phyloP scores from a whole-genome alignment of 1,284 basidiomycete species.

The Rhodotorula glutinis region DNA sequence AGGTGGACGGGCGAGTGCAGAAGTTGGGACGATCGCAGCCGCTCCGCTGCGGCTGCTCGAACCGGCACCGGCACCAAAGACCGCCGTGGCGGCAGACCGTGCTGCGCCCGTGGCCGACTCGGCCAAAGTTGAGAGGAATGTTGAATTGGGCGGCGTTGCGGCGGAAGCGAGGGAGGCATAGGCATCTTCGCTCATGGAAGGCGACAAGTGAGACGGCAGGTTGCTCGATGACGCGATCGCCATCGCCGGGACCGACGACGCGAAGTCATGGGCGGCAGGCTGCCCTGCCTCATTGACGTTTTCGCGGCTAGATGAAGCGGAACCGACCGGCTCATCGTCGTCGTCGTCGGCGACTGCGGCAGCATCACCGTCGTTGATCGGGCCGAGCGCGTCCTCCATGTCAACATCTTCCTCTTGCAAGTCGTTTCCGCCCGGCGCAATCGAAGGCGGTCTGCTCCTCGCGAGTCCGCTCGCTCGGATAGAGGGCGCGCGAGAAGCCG shows the following conservation, averaged over 20 bases:
- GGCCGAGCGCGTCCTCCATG: not conserved
- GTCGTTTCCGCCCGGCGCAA: not conserved
- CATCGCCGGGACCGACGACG: not conserved
- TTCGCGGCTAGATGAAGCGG: too few relatives aligned
- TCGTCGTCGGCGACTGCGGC: not conserved
- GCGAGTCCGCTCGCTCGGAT: conserved; percentile 5
- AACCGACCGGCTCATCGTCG: not conserved
- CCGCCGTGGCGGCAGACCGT: not conserved
- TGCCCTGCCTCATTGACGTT: not conserved
- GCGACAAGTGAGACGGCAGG: conserved; percentile 9
- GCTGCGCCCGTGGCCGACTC: conserved; percentile 31
- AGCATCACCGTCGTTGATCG: too few relatives aligned
- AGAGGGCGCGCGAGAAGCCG: conserved; percentile 19
- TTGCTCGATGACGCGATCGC: conserved; percentile 11
- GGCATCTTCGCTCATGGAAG: conserved; percentile 6
- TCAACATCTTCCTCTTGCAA: not conserved
- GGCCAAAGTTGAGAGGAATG: conserved; percentile 54
- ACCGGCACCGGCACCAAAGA: conserved; percentile 1
- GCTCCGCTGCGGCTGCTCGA: conserved; percentile 3
- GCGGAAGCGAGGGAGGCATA: conserved; percentile 33
- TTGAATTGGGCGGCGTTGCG: conserved; percentile 54
- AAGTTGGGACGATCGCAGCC: conserved; percentile 6
- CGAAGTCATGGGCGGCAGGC: not conserved
- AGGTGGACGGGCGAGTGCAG: conserved; percentile 1
- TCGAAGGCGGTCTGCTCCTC: conserved; percentile 11